These are phyloP conservation scores for Penicillium sp. DNA, from an alignment of 2,329 filamentous ascomycete species.

Conservation along the genomic window DNA sequence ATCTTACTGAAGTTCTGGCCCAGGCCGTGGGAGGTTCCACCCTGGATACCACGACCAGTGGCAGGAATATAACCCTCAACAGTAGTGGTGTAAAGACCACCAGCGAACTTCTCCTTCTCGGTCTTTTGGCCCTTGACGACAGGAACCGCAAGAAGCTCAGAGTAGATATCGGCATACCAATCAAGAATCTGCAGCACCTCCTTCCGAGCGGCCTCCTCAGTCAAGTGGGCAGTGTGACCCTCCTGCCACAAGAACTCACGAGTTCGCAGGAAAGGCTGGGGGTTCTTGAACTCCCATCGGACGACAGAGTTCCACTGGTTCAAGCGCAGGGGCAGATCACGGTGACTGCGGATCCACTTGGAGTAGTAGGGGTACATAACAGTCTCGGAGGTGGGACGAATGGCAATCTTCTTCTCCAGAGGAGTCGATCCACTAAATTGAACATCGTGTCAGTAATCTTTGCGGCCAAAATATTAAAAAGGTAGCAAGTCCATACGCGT, in stretches of 20 bases:
- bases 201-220: constrained; percentile 74
- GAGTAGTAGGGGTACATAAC: constrained; percentile 97
- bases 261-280: constrained; percentile 81
- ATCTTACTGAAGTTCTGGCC: constrained; percentile 99
- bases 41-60: constrained; percentile 95
- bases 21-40: constrained; percentile 88
- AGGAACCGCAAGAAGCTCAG: constrained; percentile 89
- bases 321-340: constrained; percentile 88
- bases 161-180: constrained; percentile 88
- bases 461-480: neutral
- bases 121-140: constrained; percentile 95
- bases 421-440: constrained; percentile 79
- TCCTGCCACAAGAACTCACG: constrained; percentile 99
- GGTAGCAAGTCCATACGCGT: constrained; percentile 42
- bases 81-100: constrained; percentile 94
- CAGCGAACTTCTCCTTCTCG: constrained; percentile 97
- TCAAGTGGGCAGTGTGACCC: constrained; percentile 90
- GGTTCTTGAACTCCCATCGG: constrained; percentile 89
- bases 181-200: constrained; percentile 95
- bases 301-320: constrained; percentile 99
- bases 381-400: constrained; percentile 70
- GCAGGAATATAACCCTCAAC: constrained; percentile 96
- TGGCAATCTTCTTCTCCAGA: constrained; percentile 77
- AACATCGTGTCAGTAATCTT: constrained; percentile 10
- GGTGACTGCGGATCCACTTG: constrained; percentile 83